Percentiles rank a stretch among this genome's conserved stretches.
These are phyloP conservation scores for Xylaria sp. DNA, from an alignment of 2,329 filamentous ascomycete species.

Conservation along the genomic window DNA sequence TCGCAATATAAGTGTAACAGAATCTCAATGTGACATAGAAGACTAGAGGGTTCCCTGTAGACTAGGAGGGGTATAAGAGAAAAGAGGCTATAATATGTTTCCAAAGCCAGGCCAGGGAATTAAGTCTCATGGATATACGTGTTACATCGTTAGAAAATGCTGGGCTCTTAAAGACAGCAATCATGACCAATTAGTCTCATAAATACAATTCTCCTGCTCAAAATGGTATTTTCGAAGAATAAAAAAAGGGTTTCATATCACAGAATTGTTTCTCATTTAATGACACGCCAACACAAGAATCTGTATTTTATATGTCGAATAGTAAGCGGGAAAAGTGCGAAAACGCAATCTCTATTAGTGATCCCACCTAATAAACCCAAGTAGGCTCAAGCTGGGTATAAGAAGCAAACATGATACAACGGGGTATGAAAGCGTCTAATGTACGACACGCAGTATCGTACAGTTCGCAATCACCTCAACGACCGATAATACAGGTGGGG, in stretches of 20 bases:
- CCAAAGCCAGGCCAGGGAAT: too few relatives aligned
- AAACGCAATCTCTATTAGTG: not conserved
- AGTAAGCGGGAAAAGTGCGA: too few relatives aligned
- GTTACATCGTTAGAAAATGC: not conserved
- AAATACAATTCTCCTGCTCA: not conserved
- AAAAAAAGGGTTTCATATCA: too few relatives aligned
- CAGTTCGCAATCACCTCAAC: slow-evolving; percentile 12
- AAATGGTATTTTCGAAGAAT: too few relatives aligned
- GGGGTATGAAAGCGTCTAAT: not conserved
- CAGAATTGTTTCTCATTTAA: not conserved
- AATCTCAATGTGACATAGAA: not conserved
- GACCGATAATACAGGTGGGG: slow-evolving; percentile 6
- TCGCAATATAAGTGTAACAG: not conserved
- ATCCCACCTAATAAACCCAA: slow-evolving; percentile 6
- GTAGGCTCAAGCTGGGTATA: slow-evolving; percentile 4
- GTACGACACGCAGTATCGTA: slow-evolving; percentile 19
- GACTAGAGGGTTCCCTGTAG: not conserved
- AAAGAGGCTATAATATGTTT: not conserved
- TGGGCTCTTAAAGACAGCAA: not conserved
- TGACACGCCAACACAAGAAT: not conserved
- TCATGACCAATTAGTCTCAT: not conserved
- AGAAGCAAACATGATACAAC: slow-evolving; percentile 7
- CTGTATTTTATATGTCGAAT: not conserved
- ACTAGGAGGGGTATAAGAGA: not conserved
- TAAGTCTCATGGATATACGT: not conserved